Evolutionary conservation across 2,329 filamentous ascomycete species (phyloP).

Genomic region (Alternaria ethzedia): DNA sequence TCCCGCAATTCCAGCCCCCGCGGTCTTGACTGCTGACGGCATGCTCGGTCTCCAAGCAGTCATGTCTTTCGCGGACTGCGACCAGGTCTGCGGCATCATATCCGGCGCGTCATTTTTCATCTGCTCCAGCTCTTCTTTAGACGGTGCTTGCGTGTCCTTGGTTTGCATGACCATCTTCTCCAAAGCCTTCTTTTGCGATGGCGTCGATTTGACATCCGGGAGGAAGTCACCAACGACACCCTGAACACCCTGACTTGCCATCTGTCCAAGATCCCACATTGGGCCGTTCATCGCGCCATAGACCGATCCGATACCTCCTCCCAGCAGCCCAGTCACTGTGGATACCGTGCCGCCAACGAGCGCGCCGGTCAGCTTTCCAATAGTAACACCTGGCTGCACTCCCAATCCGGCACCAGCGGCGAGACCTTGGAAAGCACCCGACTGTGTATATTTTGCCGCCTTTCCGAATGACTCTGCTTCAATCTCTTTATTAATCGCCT

Average conservation of each 20-base stretch:
- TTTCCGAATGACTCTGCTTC: constrained; percentile 52
- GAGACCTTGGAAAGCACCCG: constrained; percentile 49
- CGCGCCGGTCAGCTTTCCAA: constrained; percentile 46
- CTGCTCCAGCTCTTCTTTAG: constrained; percentile 40
- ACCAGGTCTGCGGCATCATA: constrained; percentile 42
- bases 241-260: constrained; percentile 45
- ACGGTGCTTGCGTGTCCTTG: constrained; percentile 42
- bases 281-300: constrained; percentile 47
- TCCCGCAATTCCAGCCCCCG: constrained; percentile 33
- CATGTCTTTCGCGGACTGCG: constrained; percentile 42
- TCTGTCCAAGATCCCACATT: constrained; percentile 45
- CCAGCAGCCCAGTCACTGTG: constrained; percentile 43
- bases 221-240: constrained; percentile 42
- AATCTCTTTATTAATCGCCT: constrained; percentile 51
- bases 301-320: constrained; percentile 44
- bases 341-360: constrained; percentile 44
- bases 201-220: constrained; percentile 43
- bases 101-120: constrained; percentile 45
- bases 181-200: constrained; percentile 44
- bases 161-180: constrained; percentile 49
- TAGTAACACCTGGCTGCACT: constrained; percentile 42
- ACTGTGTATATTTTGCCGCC: constrained; percentile 49
- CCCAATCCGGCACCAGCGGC: constrained; percentile 49
- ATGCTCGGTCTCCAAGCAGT: constrained; percentile 39
- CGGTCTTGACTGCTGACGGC: constrained; percentile 29